Conservation (phyloP, 345 rosid species). For the Populus davidiana region DNA sequence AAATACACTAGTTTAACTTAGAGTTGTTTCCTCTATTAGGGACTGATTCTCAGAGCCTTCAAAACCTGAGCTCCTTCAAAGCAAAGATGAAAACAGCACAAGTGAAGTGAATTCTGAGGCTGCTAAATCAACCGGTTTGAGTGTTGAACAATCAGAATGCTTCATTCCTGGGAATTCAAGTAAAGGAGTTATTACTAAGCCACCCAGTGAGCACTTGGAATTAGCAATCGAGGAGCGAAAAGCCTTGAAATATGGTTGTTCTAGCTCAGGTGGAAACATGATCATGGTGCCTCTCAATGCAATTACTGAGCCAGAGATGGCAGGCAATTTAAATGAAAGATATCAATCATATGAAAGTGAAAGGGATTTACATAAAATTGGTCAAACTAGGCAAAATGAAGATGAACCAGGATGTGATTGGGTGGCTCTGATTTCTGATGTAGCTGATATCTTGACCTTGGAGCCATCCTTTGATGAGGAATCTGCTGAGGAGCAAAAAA, state of each 20-base stretch:
- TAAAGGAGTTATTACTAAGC: conserved; percentile 21
- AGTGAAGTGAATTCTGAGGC: conserved; percentile 24
- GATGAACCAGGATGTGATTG: conserved; percentile 30
- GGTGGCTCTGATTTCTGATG: conserved; percentile 36
- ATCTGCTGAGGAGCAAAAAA: conserved; percentile 26
- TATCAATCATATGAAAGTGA: conserved; percentile 28
- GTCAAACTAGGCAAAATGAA: conserved; percentile 27
- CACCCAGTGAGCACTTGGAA: conserved; percentile 25
- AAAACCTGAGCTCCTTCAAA: conserved; percentile 22
- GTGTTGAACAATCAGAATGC: conserved; percentile 22
- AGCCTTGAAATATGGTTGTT: conserved; percentile 21
- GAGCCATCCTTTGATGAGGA: conserved; percentile 25
- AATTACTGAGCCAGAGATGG: conserved; percentile 13
- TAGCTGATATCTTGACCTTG: conserved; percentile 27
- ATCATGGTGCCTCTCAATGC: conserved; percentile 30
- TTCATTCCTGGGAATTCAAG: conserved; percentile 17
- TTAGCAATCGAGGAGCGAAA: conserved; percentile 36
- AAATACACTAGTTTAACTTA: background rate
- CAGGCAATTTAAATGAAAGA: conserved; percentile 16
- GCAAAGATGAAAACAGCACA: conserved; percentile 22
- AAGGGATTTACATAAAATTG: conserved; percentile 36
- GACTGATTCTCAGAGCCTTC: conserved; percentile 31
- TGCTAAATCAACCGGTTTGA: conserved; percentile 16
- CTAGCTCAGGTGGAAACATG: conserved; percentile 27
- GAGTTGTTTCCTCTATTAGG: conserved; percentile 30